Evolutionary conservation across 2,329 filamentous ascomycete species (phyloP), one percentile per base, ranked within the genome.

Genomic region (Pestalotiopsis sp.): DNA sequence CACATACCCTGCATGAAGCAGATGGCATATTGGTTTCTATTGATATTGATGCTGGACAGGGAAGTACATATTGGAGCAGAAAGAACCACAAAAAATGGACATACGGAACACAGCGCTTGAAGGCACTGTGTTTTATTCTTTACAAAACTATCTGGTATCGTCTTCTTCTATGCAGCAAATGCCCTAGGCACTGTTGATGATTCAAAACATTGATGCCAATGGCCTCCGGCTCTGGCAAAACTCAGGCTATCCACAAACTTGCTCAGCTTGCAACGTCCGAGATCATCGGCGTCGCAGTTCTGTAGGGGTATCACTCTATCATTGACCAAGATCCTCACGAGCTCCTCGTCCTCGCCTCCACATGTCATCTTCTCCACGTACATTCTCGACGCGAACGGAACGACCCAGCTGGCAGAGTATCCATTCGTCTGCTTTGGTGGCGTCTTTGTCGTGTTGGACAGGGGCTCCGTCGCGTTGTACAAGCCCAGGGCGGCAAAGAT

Each of bases 331-430:
- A 97, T 84, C 48, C 94, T 86, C 11, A 98, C 92, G 65, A 91
- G 83, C 78, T 96, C 92, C 75, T 93, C 88, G 1, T 79, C 70
- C 13, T 56, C 70, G 10, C 70, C 81, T 2, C 76, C 76, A 77
- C 94, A 98, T 55, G 79, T 80, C 87, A 97, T 90, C 84, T 95
- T 96, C 84, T 98, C 94, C 44, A 98, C 88, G 77, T 97, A 97
- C 78, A 94, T 87, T 65, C 94, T 85, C 20, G 88, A 90, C 0
- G 86, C 92, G 79, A 98, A 97, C 0, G 94, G 92, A 20, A 97
- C 93, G 0, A 89, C 88, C 91, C 92, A 95, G 14, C 90, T 86
- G 0, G 93, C 88, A 11, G 91, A 90, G 77, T 89, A 97, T 3
- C 93, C 93, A 44, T 87, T 83, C 1, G 86, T 86, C 67, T 89